Evolutionary conservation across 2,329 filamentous ascomycete species (phyloP), one percentile per base, ranked within the genome.

Genomic region (Aspergillus tamarii): DNA sequence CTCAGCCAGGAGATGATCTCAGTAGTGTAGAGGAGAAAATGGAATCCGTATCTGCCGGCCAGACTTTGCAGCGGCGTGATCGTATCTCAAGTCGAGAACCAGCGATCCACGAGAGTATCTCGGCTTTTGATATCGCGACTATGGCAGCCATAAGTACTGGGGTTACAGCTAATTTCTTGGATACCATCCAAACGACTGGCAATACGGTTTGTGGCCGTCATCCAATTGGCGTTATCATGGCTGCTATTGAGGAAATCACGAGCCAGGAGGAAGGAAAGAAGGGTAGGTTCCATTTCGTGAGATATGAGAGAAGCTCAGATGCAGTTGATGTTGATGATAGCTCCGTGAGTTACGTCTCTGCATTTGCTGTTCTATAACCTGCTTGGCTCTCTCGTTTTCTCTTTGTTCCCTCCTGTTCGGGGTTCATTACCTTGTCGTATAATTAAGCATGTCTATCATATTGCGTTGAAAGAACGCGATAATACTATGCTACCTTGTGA

Each of bases 171-270:
- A 80, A 78, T 0, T 98, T 97, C 76, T 82, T 92, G 19, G 82
- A 86, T 3, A 89, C 88, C 46, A 78, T 99, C 23, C 79, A 83
- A 59, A 80, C 86, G 41, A 98, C 94, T 0, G 87, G 87, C 16
- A 99, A 99, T 72, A 97, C 95, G 0, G 92, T 99, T 0, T 99
- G 95, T 73, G 95, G 95, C 4, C 85, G 94, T 56, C 95, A 99
- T 80, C 95, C 95, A 0, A 98, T 99, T 71, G 94, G 95, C 0
- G 90, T 98, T 4, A 86, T 91, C 43, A 93, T 99, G 92, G 93
- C 94, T 0, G 93, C 91, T 0, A 78, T 98, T 64, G 94, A 97
- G 79, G 80, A 84, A 56, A 74, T 92, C 36, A 77, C 80, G 1
- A 74, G 77, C 26, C 79, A 82, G 59, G 69, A 72, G 30, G 75